Evolutionary conservation across 768 basidiomycete genomes (phyloP).

Genomic region (Nidula microcarpa): DNA sequence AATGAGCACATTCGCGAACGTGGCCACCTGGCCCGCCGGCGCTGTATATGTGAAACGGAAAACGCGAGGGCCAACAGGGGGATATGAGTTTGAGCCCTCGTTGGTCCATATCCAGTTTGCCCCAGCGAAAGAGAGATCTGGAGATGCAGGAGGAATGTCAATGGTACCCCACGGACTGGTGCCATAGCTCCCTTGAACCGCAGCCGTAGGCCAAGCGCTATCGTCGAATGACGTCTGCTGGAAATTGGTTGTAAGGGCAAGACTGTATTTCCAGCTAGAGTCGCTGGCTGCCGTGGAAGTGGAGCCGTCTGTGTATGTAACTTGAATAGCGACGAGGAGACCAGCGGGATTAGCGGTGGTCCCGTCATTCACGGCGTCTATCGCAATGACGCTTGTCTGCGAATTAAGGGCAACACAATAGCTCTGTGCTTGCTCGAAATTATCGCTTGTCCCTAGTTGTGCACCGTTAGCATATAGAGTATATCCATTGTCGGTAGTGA

Average conservation of each 20-base stretch:
- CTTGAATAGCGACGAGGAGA: conserved; percentile 16
- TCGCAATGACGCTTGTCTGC: conserved; percentile 17
- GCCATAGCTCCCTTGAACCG: not conserved
- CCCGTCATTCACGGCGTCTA: conserved; percentile 13
- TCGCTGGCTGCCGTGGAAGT: conserved; percentile 14
- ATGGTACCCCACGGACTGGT: too few species aligned
- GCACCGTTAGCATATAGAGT: conserved; percentile 19
- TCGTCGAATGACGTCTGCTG: conserved; percentile 14
- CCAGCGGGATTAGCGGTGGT: conserved; percentile 9
- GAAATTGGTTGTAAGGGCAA: conserved; percentile 12
- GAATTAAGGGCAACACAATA: conserved; percentile 14
- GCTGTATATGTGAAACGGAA: too few species aligned
- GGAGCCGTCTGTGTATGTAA: conserved; percentile 19
- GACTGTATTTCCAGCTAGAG: conserved; percentile 14
- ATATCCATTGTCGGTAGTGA: conserved; percentile 11
- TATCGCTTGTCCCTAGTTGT: conserved; percentile 7
- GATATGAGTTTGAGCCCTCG: too few species aligned
- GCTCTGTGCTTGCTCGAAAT: conserved; percentile 9
- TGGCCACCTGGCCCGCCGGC: too few species aligned
- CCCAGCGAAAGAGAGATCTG: too few species aligned
- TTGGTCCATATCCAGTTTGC: too few species aligned
- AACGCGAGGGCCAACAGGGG: too few species aligned
- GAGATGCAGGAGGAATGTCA: too few species aligned
- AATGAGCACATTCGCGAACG: too few species aligned
- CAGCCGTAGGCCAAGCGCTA: conserved; percentile 13